Conservation (phyloP, 2,329 filamentous ascomycete species). For the Incumbomyces lentus region DNA sequence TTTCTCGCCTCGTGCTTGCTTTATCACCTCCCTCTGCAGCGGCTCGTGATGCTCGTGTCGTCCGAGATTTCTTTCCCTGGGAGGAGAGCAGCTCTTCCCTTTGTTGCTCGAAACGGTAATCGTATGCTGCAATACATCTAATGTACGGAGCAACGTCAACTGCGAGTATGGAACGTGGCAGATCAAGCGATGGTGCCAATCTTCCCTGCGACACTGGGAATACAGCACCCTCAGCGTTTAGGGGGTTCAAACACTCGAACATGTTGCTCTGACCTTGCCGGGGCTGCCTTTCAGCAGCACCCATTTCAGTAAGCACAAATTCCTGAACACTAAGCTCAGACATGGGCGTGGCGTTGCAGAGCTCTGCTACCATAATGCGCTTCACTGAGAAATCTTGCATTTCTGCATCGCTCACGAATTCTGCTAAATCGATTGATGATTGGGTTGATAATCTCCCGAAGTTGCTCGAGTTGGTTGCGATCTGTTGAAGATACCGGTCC, state of each 20-base stretch:
- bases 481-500: neutral
- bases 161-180: slow-evolving; percentile 53
- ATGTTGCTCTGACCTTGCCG: neutral
- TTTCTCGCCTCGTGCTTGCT: slow-evolving; percentile 55
- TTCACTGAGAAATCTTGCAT: slow-evolving; percentile 7
- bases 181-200: slow-evolving; percentile 62
- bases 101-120: slow-evolving; percentile 59
- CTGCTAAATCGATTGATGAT: neutral
- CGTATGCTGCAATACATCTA: slow-evolving; percentile 71
- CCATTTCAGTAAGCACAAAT: neutral
- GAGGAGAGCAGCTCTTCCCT: slow-evolving; percentile 53
- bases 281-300: neutral
- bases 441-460: neutral
- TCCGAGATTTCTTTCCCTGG: slow-evolving; percentile 54
- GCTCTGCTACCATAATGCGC: slow-evolving; percentile 1
- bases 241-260: slow-evolving; percentile 35
- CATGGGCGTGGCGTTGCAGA: neutral
- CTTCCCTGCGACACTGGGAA: slow-evolving; percentile 27
- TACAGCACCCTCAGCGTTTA: slow-evolving; percentile 33
- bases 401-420: slow-evolving; percentile 14
- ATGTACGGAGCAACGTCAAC: slow-evolving; percentile 82
- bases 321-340: neutral
- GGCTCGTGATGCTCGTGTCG: slow-evolving; percentile 63
- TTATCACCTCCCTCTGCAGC: slow-evolving; percentile 67
- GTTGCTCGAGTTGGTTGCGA: too few relatives aligned